A percentile compares a stretch with the other conserved stretches of the same genome.
Conservation (phyloP, 2,329 filamentous ascomycete genomes). For the Thielaviopsis populi region DNA sequence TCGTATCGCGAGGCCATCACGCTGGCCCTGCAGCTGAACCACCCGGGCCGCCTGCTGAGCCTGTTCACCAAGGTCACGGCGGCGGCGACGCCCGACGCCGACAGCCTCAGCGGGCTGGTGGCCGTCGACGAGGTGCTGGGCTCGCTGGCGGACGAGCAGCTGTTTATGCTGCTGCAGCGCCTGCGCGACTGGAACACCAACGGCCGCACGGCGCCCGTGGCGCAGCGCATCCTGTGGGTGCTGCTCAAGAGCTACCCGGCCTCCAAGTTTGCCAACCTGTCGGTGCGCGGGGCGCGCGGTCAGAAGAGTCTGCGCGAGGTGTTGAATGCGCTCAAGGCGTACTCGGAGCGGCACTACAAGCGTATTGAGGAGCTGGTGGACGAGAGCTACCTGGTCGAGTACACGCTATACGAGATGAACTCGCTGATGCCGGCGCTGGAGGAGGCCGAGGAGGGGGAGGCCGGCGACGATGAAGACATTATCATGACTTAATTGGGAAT, state of each 20-base stretch:
- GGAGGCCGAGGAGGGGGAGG: conserved; percentile 25
- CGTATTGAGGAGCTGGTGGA: conserved; percentile 80
- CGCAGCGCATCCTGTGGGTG: conserved; percentile 70
- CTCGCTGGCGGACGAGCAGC: conserved; percentile 67
- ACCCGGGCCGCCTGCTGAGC: conserved; percentile 70
- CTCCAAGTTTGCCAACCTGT: conserved; percentile 56
- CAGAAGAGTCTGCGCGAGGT: conserved; percentile 66
- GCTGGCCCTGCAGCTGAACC: conserved; percentile 82
- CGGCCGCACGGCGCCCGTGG: conserved; percentile 66
- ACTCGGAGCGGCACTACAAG: conserved; percentile 87
- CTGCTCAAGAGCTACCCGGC: conserved; percentile 71
- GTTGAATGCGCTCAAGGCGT: conserved; percentile 70
- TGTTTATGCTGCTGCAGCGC: conserved; percentile 67
- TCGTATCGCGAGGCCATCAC: conserved; percentile 89
- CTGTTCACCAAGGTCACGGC: conserved; percentile 72
- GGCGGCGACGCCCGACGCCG: conserved; percentile 41
- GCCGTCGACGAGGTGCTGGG: conserved; percentile 73
- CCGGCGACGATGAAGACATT: conserved; percentile 28
- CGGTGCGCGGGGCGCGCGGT: conserved; percentile 40
- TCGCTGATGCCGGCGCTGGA: conserved; percentile 38
- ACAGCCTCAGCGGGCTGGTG: conserved; percentile 46
- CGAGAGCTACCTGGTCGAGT: conserved; percentile 88
- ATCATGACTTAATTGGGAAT: conserved; percentile 25
- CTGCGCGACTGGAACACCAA: conserved; percentile 97
- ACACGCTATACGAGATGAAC: conserved; percentile 88